Evolutionary conservation across 352 stramenopile species (phyloP), one percentile per base, ranked within the genome.

Genomic region (Globisporangium yorkense): DNA sequence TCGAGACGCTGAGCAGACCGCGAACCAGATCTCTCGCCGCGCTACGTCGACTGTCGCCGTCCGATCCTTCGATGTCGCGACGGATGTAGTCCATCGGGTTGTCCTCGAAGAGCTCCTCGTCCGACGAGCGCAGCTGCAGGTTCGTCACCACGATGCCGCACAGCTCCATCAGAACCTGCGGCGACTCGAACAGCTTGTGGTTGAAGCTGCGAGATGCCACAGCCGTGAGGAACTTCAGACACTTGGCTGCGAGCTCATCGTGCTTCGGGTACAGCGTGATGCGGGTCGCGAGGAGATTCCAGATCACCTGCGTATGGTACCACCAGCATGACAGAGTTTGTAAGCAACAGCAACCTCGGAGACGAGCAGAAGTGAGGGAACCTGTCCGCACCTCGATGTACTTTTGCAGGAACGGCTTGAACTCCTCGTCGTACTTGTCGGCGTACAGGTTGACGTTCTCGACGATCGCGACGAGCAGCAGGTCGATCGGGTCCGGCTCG

Each of bases 381-480:
- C 33, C 9, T 9, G 31, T 10, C 21, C 52, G 29, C 20, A 50
- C n/a, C 45, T 93, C 78, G 0, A 91, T 98, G 70, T 99, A 99
- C 51, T 87, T 80, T 29, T 88, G 82, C 60, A 99, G 62, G 66
- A 96, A 99, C 12, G 90, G 88, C 44, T 97, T 82, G 74, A 99
- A 99, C 53, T 98, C 92, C 74, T 99, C 97, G 56, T 99, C 97
- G 72, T 99, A 99, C 79, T 99, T 99, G 62, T 97, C 90, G 0
- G 90, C 90, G 68, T 99, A 99, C 48, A 99, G 68, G 54, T 97
- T 97, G 9, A 99, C 75, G 80, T 99, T 99, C 69, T 99, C 90
- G 15, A 99, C 88, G 52, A 99, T 97, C 8, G 95, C 94, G 20
- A 97, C 80, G 10, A 97, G 80, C 12, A 99, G 62, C 24, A 84